A percentile compares a stretch with the other conserved stretches of the same genome.
Conservation (phyloP, 2,329 filamentous ascomycete genomes). For the Cyanodermella asteris region DNA sequence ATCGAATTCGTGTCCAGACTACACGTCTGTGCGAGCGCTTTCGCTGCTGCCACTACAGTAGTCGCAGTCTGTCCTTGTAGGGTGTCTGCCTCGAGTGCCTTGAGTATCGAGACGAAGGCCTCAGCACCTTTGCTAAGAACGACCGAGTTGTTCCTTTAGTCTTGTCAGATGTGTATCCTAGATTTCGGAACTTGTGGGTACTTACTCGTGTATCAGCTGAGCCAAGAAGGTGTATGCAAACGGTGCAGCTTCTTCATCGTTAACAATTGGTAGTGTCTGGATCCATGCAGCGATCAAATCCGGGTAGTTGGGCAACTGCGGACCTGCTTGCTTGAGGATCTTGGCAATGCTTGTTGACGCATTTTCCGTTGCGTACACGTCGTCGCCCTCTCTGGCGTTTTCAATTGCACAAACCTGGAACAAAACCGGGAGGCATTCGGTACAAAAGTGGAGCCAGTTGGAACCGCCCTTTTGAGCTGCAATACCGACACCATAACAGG, state of each 20-base stretch:
- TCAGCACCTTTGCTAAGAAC: conserved; percentile 59
- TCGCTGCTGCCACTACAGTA: conserved; percentile 56
- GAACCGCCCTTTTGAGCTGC: conserved; percentile 80
- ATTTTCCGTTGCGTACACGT: conserved; percentile 94
- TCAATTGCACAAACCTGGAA: conserved; percentile 68
- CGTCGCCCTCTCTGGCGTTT: conserved; percentile 71
- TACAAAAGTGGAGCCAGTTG: conserved; percentile 72
- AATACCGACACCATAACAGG: conserved; percentile 86
- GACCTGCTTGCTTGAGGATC: conserved; percentile 74
- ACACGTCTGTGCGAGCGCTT: conserved; percentile 51
- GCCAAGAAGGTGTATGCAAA: conserved; percentile 87
- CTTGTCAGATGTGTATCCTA: conserved; percentile 3
- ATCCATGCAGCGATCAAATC: conserved; percentile 70
- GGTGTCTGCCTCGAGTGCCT: conserved; percentile 78
- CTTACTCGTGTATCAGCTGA: conserved; percentile 85
- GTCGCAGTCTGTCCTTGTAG: conserved; percentile 64
- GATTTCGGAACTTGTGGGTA: conserved; percentile 13
- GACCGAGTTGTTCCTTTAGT: conserved; percentile 58
- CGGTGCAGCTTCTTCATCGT: conserved; percentile 91
- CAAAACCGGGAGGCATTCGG: conserved; percentile 54
- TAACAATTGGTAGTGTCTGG: conserved; percentile 71
- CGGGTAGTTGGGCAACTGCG: conserved; percentile 53
- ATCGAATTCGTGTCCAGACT: conserved; percentile 56
- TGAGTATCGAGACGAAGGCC: conserved; percentile 64
- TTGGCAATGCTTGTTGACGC: conserved; percentile 92